phyloP scores from a whole-genome alignment of 2,329 filamentous ascomycete genomes.

The Eutypella sp. region DNA sequence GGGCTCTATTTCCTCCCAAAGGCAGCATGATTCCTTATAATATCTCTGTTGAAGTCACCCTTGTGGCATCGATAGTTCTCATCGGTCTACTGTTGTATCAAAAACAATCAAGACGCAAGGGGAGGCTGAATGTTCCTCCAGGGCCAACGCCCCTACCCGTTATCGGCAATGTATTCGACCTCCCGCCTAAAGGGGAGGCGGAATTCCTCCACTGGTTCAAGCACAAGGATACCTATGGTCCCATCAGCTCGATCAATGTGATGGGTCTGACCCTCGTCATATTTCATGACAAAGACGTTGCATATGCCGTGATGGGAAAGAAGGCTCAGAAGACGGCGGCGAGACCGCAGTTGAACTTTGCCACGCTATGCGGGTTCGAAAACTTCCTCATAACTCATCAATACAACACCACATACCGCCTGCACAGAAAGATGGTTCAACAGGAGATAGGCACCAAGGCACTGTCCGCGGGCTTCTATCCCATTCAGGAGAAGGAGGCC shows the following conservation, averaged over 20 bases:
- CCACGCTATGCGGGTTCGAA: neutral
- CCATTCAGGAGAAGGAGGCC: constrained; percentile 12
- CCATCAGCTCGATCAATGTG: constrained; percentile 34
- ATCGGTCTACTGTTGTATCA: no score
- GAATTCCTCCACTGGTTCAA: constrained; percentile 38
- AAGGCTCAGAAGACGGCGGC: neutral
- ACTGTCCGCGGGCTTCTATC: constrained; percentile 22
- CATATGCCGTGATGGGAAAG: constrained; percentile 33
- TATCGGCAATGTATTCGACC: constrained; percentile 44
- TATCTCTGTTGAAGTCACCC: no score
- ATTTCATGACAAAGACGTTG: constrained; percentile 31
- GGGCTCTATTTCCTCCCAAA: no score
- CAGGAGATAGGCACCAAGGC: neutral
- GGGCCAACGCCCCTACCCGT: constrained; percentile 43
- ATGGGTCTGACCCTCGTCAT: constrained; percentile 36
- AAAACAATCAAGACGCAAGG: no score
- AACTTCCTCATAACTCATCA: neutral
- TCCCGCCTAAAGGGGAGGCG: constrained; percentile 32
- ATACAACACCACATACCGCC: neutral
- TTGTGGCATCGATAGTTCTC: no score
- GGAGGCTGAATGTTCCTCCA: no score
- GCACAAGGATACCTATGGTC: constrained; percentile 33
- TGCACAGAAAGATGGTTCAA: constrained; percentile 1
- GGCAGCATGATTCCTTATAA: no score
- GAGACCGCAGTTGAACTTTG: neutral